Evolutionary conservation across 371 early-diverging fungal species (phyloP), one percentile per base, ranked within the genome.

Genomic region (Mortierella sp.): DNA sequence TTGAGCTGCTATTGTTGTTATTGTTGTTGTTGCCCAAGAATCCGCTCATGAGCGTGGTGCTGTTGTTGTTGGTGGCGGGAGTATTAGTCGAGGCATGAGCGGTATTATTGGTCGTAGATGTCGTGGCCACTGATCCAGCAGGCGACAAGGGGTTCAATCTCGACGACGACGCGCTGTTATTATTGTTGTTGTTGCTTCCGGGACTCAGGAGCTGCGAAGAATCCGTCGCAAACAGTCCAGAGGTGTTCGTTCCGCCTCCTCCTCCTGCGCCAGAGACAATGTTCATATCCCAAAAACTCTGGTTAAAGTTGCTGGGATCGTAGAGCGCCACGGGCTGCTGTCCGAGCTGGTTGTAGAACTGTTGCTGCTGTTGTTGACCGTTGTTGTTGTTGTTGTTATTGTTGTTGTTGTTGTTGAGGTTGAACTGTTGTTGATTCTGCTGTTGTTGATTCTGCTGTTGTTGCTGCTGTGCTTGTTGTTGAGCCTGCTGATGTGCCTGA

Each of bases 211-310:
- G 53, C 34, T 82, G 82, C 10, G 74, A 64, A 9, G 67, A 40
- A 43, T 79, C 77, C 10, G 43, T 40, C 43, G 54, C 50, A 74
- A 79, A 64, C 59, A 83, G 76, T 34, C 71, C 67, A 21, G 67
- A 46, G 4, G 77, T 83, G 21, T 74, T 83, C 50, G 80, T 11
- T 31, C 75, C 81, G 1, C 16, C 50, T 14, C 50, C 50, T 11
- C 50, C 50, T 11, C 48, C 48, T 14, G 43, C 2, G 2, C 14
- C 3, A 6, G 81, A 44, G 13, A 64, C 64, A 16, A 61, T 61
- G 48, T 71, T 77, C 75, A 80, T 77, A n/a, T 79, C 79, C 85
- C 85, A 84, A 31, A 84, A 78, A 6, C 57, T 73, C 10, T 81
- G 78, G 24, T 78, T 81, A 46, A 84, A 78, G 24, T 67, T 34